phyloP scores from a whole-genome alignment of 2,329 filamentous ascomycete species.

The Penicillium palitans region DNA sequence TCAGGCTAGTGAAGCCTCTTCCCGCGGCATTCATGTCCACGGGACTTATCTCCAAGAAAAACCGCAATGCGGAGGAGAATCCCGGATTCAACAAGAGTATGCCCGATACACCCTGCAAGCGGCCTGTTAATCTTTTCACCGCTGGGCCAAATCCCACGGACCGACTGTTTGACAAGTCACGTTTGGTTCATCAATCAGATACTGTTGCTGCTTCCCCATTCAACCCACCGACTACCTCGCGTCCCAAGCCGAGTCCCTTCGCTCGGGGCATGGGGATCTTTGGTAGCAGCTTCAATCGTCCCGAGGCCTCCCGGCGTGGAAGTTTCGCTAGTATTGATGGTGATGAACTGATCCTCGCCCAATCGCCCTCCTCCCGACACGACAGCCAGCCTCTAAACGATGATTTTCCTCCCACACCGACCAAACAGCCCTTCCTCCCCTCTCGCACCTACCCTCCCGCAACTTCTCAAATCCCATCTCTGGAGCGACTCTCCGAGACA shows the following conservation, averaged over 20 bases:
- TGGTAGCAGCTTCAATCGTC: slow-evolving; percentile 54
- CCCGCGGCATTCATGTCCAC: slow-evolving; percentile 91
- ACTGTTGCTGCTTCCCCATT: slow-evolving; percentile 81
- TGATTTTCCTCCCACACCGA: slow-evolving; percentile 90
- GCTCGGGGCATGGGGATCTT: slow-evolving; percentile 63
- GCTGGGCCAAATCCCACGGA: slow-evolving; percentile 60
- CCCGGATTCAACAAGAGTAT: slow-evolving; percentile 63
- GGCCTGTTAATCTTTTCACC: slow-evolving; percentile 68
- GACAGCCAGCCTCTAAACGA: slow-evolving; percentile 63
- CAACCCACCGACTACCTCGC: slow-evolving; percentile 60
- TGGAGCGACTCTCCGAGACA: slow-evolving; percentile 38
- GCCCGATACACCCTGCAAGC: slow-evolving; percentile 96
- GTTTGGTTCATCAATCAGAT: slow-evolving; percentile 70
- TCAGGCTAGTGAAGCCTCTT: slow-evolving; percentile 73
- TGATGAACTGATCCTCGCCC: slow-evolving; percentile 65
- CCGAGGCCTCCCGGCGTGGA: slow-evolving; percentile 54
- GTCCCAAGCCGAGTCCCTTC: slow-evolving; percentile 68
- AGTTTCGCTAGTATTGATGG: slow-evolving; percentile 82
- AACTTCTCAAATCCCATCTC: slow-evolving; percentile 35
- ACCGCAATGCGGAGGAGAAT: slow-evolving; percentile 72
- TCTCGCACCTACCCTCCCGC: slow-evolving; percentile 38
- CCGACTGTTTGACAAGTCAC: slow-evolving; percentile 61
- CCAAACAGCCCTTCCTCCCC: slow-evolving; percentile 59
- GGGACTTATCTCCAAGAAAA: slow-evolving; percentile 91
- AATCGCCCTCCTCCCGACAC: slow-evolving; percentile 55